Evolutionary conservation across 176 grass and related monocot genomes (phyloP).

Genomic region (Dendrocalamus sinicus): DNA sequence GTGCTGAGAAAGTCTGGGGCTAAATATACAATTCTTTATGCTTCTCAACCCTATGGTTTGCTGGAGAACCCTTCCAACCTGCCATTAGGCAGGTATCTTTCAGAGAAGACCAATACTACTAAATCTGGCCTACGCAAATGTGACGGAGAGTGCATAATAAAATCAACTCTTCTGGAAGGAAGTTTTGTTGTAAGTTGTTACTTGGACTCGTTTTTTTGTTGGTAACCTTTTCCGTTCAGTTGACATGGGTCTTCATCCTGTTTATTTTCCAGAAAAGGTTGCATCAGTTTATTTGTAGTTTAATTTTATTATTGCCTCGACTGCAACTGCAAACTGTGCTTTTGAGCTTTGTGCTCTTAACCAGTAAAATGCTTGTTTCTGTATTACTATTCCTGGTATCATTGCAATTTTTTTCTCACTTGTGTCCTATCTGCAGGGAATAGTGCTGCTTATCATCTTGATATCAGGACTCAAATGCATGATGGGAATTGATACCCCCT

Average conservation of each 20-base stretch:
- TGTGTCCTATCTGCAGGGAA: constrained; percentile 58
- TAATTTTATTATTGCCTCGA: background rate
- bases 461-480: constrained; percentile 95
- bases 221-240: background rate
- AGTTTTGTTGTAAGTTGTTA: constrained; percentile 79
- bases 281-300: background rate
- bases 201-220: constrained; percentile 1
- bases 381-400: background rate
- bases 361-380: constrained; percentile 16
- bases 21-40: constrained; percentile 88
- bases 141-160: constrained; percentile 76
- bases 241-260: background rate
- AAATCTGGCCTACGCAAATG: constrained; percentile 62
- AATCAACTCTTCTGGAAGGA: constrained; percentile 90
- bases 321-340: background rate
- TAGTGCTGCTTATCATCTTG: constrained; percentile 94
- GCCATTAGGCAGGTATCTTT: constrained; percentile 71
- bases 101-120: constrained; percentile 54
- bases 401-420: constrained; percentile 24
- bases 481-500: constrained; percentile 90
- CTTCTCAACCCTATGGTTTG: constrained; percentile 61
- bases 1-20: constrained; percentile 56
- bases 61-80: constrained; percentile 44
- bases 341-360: background rate
- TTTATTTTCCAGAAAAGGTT: background rate